Conservation (phyloP, 192 early-diverging fungal species). For the Dispira parvispora region DNA sequence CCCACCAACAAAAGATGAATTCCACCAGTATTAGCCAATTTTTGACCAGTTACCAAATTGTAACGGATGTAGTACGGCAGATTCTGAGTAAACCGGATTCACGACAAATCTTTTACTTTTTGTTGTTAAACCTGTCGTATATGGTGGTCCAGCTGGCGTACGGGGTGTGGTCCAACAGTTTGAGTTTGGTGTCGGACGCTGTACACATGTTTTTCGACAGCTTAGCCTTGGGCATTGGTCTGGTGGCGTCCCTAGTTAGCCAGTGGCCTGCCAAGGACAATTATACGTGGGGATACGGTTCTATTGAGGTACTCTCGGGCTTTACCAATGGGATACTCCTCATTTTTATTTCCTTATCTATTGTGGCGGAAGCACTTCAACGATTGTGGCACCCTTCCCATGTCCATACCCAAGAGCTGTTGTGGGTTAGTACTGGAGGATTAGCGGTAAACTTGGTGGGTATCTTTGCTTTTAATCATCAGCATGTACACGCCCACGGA, state of each 20-base stretch:
- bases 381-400: conserved; percentile 70
- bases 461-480: conserved; percentile 83
- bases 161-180: conserved; percentile 62
- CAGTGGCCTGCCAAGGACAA: conserved; percentile 76
- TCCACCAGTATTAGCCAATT: background rate
- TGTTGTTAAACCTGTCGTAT: conserved; percentile 81
- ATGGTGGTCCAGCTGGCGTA: conserved; percentile 79
- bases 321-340: conserved; percentile 88
- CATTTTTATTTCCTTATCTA: conserved; percentile 72
- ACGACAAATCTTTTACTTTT: conserved; percentile 84
- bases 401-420: conserved; percentile 68
- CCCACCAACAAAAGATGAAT: too few species aligned
- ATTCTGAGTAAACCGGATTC: conserved; percentile 59
- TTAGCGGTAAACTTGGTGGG: conserved; percentile 86
- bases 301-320: conserved; percentile 83
- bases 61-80: background rate
- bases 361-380: conserved; percentile 82
- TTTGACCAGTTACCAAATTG: background rate
- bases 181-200: conserved; percentile 88
- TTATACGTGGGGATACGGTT: conserved; percentile 57
- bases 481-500: conserved; percentile 42
- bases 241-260: conserved; percentile 76
- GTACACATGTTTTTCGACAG: conserved; percentile 99
- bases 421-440: conserved; percentile 78
- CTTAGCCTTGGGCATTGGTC: conserved; percentile 69